A percentile compares a stretch with the other conserved stretches of the same genome.
These are phyloP conservation scores for Pythium plurisporium DNA, from an alignment of 352 stramenopile genomes.

Conservation along the genomic window DNA sequence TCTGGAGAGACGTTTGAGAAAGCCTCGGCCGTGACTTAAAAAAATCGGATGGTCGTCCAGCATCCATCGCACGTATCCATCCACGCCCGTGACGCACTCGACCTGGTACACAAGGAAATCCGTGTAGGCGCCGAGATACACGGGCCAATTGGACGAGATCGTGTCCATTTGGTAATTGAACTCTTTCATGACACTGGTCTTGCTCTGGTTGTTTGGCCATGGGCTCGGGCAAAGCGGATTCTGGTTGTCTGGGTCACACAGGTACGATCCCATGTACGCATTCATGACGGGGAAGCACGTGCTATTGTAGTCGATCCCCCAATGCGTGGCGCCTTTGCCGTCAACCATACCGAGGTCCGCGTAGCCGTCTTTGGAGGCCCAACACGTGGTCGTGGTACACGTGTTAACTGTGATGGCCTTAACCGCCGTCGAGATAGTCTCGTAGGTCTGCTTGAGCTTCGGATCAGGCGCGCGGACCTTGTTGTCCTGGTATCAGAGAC, in stretches of 20 bases:
- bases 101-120: slow-evolving; percentile 71
- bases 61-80: slow-evolving; percentile 70
- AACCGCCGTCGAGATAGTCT: slow-evolving; percentile 32
- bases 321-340: slow-evolving; percentile 31
- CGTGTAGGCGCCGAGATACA: slow-evolving; percentile 77
- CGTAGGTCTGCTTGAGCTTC: slow-evolving; percentile 31
- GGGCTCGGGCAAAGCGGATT: slow-evolving; percentile 21
- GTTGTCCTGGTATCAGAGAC: slow-evolving; percentile 50
- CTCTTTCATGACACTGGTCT: slow-evolving; percentile 22
- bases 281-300: slow-evolving; percentile 63
- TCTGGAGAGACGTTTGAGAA: slow-evolving; percentile 54
- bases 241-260: slow-evolving; percentile 54
- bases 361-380: slow-evolving; percentile 49
- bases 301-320: slow-evolving; percentile 57
- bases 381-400: slow-evolving; percentile 35
- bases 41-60: slow-evolving; percentile 83
- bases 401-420: slow-evolving; percentile 44
- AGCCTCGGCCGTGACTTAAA: slow-evolving; percentile 72
- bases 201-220: background rate
- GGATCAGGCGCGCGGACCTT: slow-evolving; percentile 37
- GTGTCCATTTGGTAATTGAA: slow-evolving; percentile 90
- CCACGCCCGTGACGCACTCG: slow-evolving; percentile 55
- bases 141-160: slow-evolving; percentile 87
- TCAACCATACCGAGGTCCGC: slow-evolving; percentile 40
- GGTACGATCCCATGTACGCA: slow-evolving; percentile 46